Base-by-base conservation (phyloP, 257 asterid species). In the Solanum lycopersicoides region DNA sequence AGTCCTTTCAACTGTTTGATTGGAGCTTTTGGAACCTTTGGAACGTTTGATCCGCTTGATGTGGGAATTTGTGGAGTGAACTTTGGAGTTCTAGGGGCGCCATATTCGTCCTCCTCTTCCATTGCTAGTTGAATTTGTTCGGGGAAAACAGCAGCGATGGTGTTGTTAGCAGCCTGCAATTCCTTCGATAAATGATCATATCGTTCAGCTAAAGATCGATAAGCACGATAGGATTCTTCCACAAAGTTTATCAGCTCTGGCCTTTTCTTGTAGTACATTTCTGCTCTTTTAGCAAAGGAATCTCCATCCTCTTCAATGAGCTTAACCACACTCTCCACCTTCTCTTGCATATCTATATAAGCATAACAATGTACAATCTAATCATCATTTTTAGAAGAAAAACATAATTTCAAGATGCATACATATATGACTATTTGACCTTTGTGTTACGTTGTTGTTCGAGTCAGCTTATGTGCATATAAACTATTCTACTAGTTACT, bases 221-320 rank as follows among this genome's bases (percentile, higher is more conserved):
- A 97, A 9, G 94, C 93, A 59, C 93, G 93, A 88, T 92, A 93
- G 3, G 95, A 91, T 89, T 97, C 99, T 87, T 95, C 99, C 5
- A 97, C 98, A 8, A 92, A 86, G 87, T 30, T 87, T 41, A 94
- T 90, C 85, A 97, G 94, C 93, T 97, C 98, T 13, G 99, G 99
- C 92, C 99, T 87, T 72, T 93, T 90, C 90, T 91, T 92, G 93
- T 97, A 97, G 91, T 95, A 97, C 99, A 95, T 97, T 87, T 97
- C 99, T 2, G 99, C 99, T 87, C 98, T 91, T 89, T 93, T 93
- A 15, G 96, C 96, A 76, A 97, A 97, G 20, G 99, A 95, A 87
- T 97, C 99, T 6, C 99, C 99, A 32, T 95, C 99, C 28, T 93
- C 96, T 91, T 95, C 93, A 20, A 97, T 93, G 21, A 97, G 93